phyloP scores from a whole-genome alignment of 2,329 filamentous ascomycete genomes.

The Rhynchosporium agropyri region DNA sequence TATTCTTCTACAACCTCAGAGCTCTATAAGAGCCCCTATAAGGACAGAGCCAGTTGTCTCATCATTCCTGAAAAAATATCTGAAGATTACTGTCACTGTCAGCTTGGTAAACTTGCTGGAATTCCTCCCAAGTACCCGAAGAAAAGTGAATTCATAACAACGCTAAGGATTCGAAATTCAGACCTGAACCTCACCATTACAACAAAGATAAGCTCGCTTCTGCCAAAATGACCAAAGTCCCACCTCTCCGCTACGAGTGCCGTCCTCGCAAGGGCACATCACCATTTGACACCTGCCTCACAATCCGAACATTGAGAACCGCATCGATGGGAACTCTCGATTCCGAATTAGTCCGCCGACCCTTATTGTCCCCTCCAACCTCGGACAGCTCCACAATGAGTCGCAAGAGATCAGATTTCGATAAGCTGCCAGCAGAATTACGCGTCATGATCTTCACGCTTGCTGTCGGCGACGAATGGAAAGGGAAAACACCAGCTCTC shows the following conservation, averaged over 20 bases:
- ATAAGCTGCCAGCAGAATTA: conserved; percentile 9
- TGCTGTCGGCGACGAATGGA: neutral
- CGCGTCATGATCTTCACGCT: conserved; percentile 3
- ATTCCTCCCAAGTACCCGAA: too few relatives aligned
- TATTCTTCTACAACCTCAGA: too few relatives aligned
- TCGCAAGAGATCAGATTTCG: neutral
- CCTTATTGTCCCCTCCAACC: neutral
- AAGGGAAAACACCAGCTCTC: conserved; percentile 13
- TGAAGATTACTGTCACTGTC: too few relatives aligned
- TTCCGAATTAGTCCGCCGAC: neutral
- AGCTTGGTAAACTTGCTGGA: too few relatives aligned
- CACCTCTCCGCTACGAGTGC: neutral
- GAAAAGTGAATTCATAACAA: neutral
- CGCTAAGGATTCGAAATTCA: neutral
- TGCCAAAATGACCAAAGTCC: neutral
- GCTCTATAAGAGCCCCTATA: too few relatives aligned
- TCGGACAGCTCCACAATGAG: neutral
- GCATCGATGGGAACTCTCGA: neutral
- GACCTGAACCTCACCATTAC: neutral
- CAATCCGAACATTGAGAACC: neutral
- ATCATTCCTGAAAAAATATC: too few relatives aligned
- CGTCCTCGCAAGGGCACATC: neutral
- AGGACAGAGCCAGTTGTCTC: too few relatives aligned
- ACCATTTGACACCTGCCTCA: neutral
- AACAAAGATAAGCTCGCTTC: neutral